phyloP scores from a whole-genome alignment of 768 basidiomycete genomes.

The Boletus sensibilis region DNA sequence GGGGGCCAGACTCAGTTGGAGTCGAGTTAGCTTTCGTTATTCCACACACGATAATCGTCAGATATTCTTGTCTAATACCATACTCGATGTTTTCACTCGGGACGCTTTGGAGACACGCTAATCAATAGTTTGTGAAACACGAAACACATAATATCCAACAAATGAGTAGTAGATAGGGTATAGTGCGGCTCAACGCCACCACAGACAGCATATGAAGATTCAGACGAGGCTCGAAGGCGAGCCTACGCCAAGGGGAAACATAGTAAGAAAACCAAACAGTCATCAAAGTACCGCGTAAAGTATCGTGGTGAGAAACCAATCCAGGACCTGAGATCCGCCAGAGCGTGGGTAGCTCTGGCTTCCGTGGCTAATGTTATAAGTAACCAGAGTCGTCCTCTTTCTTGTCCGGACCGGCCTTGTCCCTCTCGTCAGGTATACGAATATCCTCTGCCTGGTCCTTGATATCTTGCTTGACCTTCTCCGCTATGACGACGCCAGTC shows the following conservation, averaged over 20 bases:
- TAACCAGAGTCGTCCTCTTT: conserved; percentile 30
- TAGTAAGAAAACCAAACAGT: background rate
- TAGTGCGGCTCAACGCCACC: conserved; percentile 16
- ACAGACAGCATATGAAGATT: conserved; percentile 8
- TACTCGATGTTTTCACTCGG: background rate
- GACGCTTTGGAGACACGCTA: background rate
- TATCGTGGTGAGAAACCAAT: background rate
- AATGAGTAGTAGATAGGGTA: background rate
- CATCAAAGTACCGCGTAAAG: background rate
- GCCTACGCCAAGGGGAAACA: background rate
- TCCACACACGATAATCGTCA: background rate
- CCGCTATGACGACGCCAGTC: conserved; percentile 47
- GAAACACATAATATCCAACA: background rate
- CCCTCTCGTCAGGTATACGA: conserved; percentile 37
- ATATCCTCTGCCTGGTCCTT: conserved; percentile 21
- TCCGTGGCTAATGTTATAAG: conserved; percentile 19
- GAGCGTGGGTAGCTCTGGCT: background rate
- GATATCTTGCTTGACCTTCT: conserved; percentile 42
- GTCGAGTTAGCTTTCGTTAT: background rate
- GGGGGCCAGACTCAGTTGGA: background rate
- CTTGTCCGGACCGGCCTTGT: conserved; percentile 37
- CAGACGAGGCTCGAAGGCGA: background rate
- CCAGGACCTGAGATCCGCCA: background rate
- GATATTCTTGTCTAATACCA: background rate
- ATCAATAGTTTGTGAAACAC: background rate